Conservation (phyloP, 768 basidiomycete species). For the Royoungia palumana region DNA sequence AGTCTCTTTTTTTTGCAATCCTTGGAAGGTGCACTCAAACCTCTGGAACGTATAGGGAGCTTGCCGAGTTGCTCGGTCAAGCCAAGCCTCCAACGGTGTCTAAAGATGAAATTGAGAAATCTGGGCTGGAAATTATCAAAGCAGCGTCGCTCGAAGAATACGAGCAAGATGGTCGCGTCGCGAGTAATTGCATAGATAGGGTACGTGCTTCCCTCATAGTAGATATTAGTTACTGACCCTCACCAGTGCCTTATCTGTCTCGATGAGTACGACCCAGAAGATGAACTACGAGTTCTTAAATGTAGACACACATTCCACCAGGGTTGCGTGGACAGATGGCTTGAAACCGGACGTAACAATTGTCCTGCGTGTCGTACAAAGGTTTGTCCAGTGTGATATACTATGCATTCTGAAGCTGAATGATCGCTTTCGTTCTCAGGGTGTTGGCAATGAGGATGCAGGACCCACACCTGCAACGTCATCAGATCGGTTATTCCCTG, state of each 20-base stretch:
- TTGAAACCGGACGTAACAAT: slow-evolving; percentile 80
- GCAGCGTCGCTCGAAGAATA: slow-evolving; percentile 45
- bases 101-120: slow-evolving; percentile 81
- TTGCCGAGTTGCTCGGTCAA: slow-evolving; percentile 80
- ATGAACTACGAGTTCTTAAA: slow-evolving; percentile 73
- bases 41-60: slow-evolving; percentile 47
- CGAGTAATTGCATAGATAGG: slow-evolving; percentile 75
- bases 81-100: slow-evolving; percentile 79
- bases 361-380: slow-evolving; percentile 88
- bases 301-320: slow-evolving; percentile 93
- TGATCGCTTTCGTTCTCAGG: slow-evolving; percentile 10
- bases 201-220: slow-evolving; percentile 41
- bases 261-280: slow-evolving; percentile 76
- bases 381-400: slow-evolving; percentile 37
- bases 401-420: background rate
- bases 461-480: slow-evolving; percentile 7
- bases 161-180: slow-evolving; percentile 59
- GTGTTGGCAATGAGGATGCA: slow-evolving; percentile 22
- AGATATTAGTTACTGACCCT: background rate
- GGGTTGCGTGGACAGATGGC: slow-evolving; percentile 84
- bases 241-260: slow-evolving; percentile 79
- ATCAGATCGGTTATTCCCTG: slow-evolving; percentile 6
- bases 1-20: slow-evolving; percentile 22
- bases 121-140: slow-evolving; percentile 75
- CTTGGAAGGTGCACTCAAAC: background rate